Evolutionary conservation across 2,329 filamentous ascomycete genomes (phyloP).

Genomic region (Xylariaceae sp.): DNA sequence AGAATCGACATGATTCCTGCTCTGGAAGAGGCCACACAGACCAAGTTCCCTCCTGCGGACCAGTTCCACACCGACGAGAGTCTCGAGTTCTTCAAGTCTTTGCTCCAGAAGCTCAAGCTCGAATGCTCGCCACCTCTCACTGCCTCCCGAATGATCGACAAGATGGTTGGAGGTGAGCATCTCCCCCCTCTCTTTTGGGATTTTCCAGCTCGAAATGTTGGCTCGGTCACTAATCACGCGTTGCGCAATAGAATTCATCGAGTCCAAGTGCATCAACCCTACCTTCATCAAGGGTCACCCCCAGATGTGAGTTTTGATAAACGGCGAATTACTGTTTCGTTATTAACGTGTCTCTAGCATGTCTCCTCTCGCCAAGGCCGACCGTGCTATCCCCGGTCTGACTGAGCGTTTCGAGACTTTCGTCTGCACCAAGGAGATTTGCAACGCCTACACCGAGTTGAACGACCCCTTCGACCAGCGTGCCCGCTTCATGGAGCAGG

Average conservation of each 20-base stretch:
- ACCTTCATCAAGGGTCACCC: slow-evolving; percentile 85
- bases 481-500: slow-evolving; percentile 89
- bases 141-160: slow-evolving; percentile 94
- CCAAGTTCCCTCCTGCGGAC: slow-evolving; percentile 88
- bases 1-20: slow-evolving; percentile 93
- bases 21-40: slow-evolving; percentile 81
- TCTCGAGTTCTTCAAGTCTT: slow-evolving; percentile 74
- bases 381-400: slow-evolving; percentile 73
- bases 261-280: slow-evolving; percentile 71
- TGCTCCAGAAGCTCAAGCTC: slow-evolving; percentile 63
- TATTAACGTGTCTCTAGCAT: slow-evolving; percentile 41
- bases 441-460: slow-evolving; percentile 88
- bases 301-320: slow-evolving; percentile 29
- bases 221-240: neutral
- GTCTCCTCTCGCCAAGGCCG: slow-evolving; percentile 94
- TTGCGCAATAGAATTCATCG: slow-evolving; percentile 66
- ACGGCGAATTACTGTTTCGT: neutral
- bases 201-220: neutral
- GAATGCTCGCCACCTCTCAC: slow-evolving; percentile 87
- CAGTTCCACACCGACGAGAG: slow-evolving; percentile 87
- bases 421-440: slow-evolving; percentile 94
- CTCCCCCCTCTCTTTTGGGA: neutral
- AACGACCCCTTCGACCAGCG: slow-evolving; percentile 96
- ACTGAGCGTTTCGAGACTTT: slow-evolving; percentile 98
- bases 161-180: slow-evolving; percentile 59